Percentiles rank a stretch among this genome's conserved stretches.
Evolutionary conservation across 1,139 yeast genomes (phyloP).

Genomic region (Dujonia santamariae): DNA sequence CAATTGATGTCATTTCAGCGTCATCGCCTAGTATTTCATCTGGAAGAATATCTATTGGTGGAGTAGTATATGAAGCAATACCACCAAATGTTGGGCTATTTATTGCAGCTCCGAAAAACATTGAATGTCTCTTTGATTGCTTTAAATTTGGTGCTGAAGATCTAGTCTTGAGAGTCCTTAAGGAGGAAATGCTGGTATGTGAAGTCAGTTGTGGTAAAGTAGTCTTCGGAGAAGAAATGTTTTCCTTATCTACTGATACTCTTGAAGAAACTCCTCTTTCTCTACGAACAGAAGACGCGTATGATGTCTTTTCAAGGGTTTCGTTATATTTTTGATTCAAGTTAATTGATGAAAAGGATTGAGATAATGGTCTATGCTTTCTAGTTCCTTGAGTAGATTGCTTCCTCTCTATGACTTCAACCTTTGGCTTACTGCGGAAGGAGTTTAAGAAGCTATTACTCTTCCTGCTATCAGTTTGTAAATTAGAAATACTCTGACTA

Average conservation of each 20-base stretch:
- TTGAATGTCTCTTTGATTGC: conserved; percentile 7
- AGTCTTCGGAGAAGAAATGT: conserved; percentile 12
- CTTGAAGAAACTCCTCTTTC: conserved; percentile 7
- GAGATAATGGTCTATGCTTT: conserved; percentile 17
- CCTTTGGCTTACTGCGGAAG: conserved; percentile 11
- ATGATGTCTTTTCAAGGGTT: conserved; percentile 6
- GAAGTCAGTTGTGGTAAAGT: conserved; percentile 5
- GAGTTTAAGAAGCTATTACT: conserved; percentile 19
- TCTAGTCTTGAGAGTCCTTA: conserved; percentile 17
- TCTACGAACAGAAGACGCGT: conserved; percentile 12
- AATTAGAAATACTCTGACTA: conserved; percentile 29
- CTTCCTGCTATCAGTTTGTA: conserved; percentile 21
- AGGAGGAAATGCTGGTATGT: too few species aligned
- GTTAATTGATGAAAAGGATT: conserved; percentile 14
- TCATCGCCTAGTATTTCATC: conserved; percentile 6
- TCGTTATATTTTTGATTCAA: conserved; percentile 11
- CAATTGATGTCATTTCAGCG: conserved; percentile 6
- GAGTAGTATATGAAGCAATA: conserved; percentile 3
- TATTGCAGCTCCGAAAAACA: conserved; percentile 7
- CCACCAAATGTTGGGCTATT: conserved; percentile 10
- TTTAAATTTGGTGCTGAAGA: conserved; percentile 23
- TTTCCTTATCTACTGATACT: conserved; percentile 6
- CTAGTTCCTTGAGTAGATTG: conserved; percentile 2
- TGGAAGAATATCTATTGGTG: conserved; percentile 6
- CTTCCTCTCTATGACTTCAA: too few species aligned